Evolutionary conservation across 768 basidiomycete species (phyloP).

Genomic region (Lentinula edodes): DNA sequence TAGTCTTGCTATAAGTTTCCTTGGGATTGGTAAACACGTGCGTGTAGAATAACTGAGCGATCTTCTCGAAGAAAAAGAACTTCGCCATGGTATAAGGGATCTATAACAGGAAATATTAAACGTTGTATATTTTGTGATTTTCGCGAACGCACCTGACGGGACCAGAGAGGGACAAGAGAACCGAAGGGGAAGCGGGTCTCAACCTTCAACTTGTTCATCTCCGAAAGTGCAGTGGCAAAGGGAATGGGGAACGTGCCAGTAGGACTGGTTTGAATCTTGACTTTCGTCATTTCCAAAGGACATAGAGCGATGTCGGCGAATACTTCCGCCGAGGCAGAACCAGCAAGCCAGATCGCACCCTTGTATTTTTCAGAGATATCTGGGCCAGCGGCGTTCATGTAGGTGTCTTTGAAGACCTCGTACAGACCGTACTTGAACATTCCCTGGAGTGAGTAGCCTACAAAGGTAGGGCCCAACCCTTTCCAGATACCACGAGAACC

Average conservation of each 20-base stretch:
- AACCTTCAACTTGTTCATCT: conserved; percentile 60
- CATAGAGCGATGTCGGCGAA: conserved; percentile 96
- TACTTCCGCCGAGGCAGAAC: conserved; percentile 91
- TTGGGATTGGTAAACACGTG: conserved; percentile 80
- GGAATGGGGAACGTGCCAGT: conserved; percentile 72
- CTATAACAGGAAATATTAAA: conserved; percentile 27
- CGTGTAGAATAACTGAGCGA: conserved; percentile 82
- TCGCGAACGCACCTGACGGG: conserved; percentile 58
- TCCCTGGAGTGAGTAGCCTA: conserved; percentile 94
- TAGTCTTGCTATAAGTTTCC: conserved; percentile 71
- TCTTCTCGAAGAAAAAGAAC: conserved; percentile 94
- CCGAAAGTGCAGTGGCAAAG: conserved; percentile 64
- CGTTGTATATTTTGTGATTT: background rate
- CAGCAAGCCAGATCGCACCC: conserved; percentile 87
- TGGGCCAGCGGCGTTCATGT: conserved; percentile 87
- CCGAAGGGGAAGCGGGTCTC: conserved; percentile 86
- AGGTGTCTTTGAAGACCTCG: conserved; percentile 91
- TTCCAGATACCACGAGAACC: conserved; percentile 88
- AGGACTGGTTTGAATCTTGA: conserved; percentile 81
- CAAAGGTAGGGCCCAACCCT: conserved; percentile 87
- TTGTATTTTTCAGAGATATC: conserved; percentile 77
- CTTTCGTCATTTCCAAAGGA: conserved; percentile 91
- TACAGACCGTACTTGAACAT: conserved; percentile 99
- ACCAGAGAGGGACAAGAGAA: conserved; percentile 82
- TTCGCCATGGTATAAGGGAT: conserved; percentile 99